phyloP scores from a whole-genome alignment of 1,284 basidiomycete species.

The Cryptococcus sp. region DNA sequence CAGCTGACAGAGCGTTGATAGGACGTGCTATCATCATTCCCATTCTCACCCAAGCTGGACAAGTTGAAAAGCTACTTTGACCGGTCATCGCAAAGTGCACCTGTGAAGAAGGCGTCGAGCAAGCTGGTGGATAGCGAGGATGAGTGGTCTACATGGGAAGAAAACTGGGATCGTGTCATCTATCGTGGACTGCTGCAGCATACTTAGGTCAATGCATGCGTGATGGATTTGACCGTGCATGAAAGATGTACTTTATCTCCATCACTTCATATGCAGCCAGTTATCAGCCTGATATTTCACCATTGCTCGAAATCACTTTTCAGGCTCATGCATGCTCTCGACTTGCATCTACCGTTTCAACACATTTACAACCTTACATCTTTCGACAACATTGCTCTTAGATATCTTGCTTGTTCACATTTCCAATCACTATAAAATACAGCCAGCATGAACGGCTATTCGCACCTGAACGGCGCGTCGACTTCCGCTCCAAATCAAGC shows the following conservation, averaged over 20 bases:
- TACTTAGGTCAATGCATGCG: too few species aligned
- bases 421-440: too few species aligned
- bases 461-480: slow-evolving; percentile 20
- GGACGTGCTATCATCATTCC: slow-evolving; percentile 13
- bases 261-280: neutral
- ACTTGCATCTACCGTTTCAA: neutral
- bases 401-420: too few species aligned
- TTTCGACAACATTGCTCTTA: too few species aligned
- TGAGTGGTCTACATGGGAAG: slow-evolving; percentile 74
- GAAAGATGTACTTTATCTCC: slow-evolving; percentile 3
- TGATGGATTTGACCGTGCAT: neutral
- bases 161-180: slow-evolving; percentile 75
- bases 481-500: slow-evolving; percentile 3
- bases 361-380: neutral
- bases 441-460: slow-evolving; percentile 27
- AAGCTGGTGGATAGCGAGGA: slow-evolving; percentile 33
- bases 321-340: neutral
- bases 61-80: slow-evolving; percentile 18
- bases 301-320: neutral
- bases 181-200: slow-evolving; percentile 21
- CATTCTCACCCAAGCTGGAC: slow-evolving; percentile 9
- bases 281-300: neutral
- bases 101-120: slow-evolving; percentile 14
- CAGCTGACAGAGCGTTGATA: neutral
- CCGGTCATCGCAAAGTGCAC: slow-evolving; percentile 8